Evolutionary conservation across 2,329 filamentous ascomycete species (phyloP).

Genomic region (Colletotrichum graminicola): DNA sequence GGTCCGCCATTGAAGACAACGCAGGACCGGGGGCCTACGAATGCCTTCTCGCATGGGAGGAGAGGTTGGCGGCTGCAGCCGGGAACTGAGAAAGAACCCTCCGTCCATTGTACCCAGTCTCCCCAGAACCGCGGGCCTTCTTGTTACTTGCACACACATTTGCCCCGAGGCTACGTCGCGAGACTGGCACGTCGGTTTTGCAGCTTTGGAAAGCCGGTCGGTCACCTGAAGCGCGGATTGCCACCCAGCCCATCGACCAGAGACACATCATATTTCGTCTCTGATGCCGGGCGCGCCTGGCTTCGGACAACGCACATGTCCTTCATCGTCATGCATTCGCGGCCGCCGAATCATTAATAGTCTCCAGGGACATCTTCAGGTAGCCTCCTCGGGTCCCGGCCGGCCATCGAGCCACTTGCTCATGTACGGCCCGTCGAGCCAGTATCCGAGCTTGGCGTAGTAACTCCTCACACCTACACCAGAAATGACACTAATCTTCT

Average conservation of each 20-base stretch:
- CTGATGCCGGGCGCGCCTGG: conserved; percentile 11
- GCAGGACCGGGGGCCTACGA: conserved; percentile 66
- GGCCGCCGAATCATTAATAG: not conserved
- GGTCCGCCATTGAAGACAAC: conserved; percentile 62
- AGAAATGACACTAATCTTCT: conserved; percentile 97
- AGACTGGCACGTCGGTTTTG: not conserved
- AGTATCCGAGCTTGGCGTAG: conserved; percentile 93
- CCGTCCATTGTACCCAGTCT: not conserved
- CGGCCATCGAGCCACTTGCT: conserved; percentile 72
- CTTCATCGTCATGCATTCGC: not conserved
- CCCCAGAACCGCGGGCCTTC: not conserved
- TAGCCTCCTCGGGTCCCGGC: conserved; percentile 40
- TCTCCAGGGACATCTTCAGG: conserved; percentile 1
- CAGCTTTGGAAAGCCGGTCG: not conserved
- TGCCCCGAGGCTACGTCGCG: not conserved
- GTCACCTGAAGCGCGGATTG: not conserved
- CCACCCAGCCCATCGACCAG: not conserved
- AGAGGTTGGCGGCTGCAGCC: conserved; percentile 43
- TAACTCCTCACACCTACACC: conserved; percentile 96
- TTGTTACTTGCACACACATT: not conserved
- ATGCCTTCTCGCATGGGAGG: conserved; percentile 61
- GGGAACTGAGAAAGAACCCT: not conserved
- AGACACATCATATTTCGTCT: not conserved
- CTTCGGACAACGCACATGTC: not conserved
- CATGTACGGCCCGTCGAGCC: conserved; percentile 91